These are phyloP conservation scores for Ceraceosorus bombacis DNA, from an alignment of 1,284 basidiomycete genomes.

Conservation along the genomic window DNA sequence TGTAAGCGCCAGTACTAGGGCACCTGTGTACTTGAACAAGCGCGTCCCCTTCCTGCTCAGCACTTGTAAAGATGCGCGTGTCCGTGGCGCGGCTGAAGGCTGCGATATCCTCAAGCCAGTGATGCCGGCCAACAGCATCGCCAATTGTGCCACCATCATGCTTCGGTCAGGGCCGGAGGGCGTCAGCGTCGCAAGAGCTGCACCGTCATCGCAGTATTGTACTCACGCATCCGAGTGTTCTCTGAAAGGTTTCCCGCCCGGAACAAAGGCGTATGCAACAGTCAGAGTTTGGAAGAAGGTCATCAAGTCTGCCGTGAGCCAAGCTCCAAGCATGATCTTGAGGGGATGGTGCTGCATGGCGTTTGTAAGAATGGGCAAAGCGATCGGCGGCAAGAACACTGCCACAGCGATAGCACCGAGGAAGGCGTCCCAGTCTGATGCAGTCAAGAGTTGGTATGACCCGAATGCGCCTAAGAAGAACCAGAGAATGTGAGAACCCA, in stretches of 20 bases:
- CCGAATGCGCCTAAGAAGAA: slow-evolving; percentile 3
- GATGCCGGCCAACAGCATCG: slow-evolving; percentile 12
- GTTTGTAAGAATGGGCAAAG: slow-evolving; percentile 21
- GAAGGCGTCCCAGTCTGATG: slow-evolving; percentile 67
- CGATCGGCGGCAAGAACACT: slow-evolving; percentile 54
- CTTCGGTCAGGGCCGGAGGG: slow-evolving; percentile 28
- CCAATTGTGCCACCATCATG: slow-evolving; percentile 34
- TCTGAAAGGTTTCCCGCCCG: slow-evolving; percentile 68
- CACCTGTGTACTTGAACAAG: background rate
- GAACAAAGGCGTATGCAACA: slow-evolving; percentile 89
- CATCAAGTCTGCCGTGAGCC: slow-evolving; percentile 33
- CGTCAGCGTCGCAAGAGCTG: background rate
- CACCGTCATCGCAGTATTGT: background rate
- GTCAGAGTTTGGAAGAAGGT: slow-evolving; percentile 56
- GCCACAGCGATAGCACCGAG: slow-evolving; percentile 63
- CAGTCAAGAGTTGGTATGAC: slow-evolving; percentile 14
- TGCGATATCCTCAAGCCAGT: background rate
- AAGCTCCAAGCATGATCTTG: slow-evolving; percentile 27
- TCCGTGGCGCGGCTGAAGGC: background rate
- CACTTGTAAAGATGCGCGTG: background rate
- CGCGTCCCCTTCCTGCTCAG: background rate
- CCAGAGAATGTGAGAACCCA: background rate
- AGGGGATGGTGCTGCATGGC: slow-evolving; percentile 36
- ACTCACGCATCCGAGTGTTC: slow-evolving; percentile 62
- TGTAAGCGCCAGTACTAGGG: background rate